Evolutionary conservation across 2,329 filamentous ascomycete species (phyloP), one percentile per base, ranked within the genome.

Genomic region (Ceratocystis destructans): DNA sequence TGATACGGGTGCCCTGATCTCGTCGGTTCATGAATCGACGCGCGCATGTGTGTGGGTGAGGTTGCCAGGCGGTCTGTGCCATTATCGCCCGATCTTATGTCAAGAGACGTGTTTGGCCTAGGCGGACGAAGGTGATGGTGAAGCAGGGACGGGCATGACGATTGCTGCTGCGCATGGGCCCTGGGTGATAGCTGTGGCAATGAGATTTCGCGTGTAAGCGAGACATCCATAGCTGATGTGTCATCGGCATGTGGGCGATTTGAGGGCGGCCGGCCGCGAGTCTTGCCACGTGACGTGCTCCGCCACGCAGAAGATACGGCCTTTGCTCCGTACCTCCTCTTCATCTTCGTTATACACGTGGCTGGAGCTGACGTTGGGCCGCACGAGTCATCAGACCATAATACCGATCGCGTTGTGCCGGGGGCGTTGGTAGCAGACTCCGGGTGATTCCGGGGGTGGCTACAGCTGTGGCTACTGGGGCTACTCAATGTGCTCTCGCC

Each of bases 271-370:
- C 92, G 80, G 5, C 92, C 91, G 70, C 91, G 80, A 15, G 88
- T 80, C 73, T 92, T 95, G 1, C 87, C 86, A 2, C 64, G 66
- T 5, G 67, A 66, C 10, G 66, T 65, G 57, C 66, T 68, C 5
- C 87, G 85, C 92, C 92, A 96, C 0, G 92, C 92, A 8, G 91
- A 96, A 0, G 91, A 96, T 0, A 96, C 90, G 5, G 89, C 90
- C 72, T 84, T 84, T 0, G 90, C 88, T 0, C 91, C 91, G 73
- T 95, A 88, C 3, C 89, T 83, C 66, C 74, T 74, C 10, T 69
- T 66, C 2, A 72, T 64, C 20, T 64, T 65, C 67, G 82, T 79
- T 1, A 76, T 75, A 69, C 80, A 10, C 6, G 8, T 86, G 64
- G 82, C 84, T 0, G 87, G 85, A 3, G 87, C 88, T n/a, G 89